phyloP scores from a whole-genome alignment of 371 early-diverging fungal species.

The Rhizopus arrhizus region DNA sequence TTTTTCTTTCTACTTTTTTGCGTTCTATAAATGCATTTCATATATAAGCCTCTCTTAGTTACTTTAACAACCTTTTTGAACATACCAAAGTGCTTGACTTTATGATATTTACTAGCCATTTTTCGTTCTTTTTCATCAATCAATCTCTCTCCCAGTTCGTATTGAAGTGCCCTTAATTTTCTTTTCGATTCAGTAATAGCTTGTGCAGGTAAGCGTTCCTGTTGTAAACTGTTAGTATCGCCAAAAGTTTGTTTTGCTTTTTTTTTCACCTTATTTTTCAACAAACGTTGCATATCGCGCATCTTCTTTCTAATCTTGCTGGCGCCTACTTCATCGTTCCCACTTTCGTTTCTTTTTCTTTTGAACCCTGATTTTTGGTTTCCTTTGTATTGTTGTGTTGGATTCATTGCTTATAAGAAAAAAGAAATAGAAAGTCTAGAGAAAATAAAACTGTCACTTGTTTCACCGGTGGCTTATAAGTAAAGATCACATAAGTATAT shows the following conservation, averaged over 20 bases:
- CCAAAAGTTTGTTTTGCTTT: neutral
- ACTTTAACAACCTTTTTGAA: neutral
- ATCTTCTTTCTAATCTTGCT: constrained; percentile 43
- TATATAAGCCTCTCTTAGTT: neutral
- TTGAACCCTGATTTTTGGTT: too few relatives aligned
- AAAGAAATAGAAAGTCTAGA: too few relatives aligned
- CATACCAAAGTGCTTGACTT: constrained; percentile 46
- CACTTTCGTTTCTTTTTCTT: too few relatives aligned
- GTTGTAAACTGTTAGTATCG: neutral
- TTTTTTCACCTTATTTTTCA: constrained; percentile 19
- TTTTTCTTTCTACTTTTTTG: constrained; percentile 42
- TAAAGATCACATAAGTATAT: too few relatives aligned
- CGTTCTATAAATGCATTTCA: constrained; percentile 25
- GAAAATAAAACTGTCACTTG: too few relatives aligned
- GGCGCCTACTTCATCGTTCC: neutral
- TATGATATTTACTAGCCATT: constrained; percentile 37
- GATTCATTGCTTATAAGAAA: too few relatives aligned
- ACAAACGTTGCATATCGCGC: constrained; percentile 32
- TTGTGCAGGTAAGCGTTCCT: constrained; percentile 26
- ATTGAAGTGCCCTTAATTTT: constrained; percentile 35
- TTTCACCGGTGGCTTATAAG: too few relatives aligned
- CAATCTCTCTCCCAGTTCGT: constrained; percentile 36
- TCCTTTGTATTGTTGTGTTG: too few relatives aligned
- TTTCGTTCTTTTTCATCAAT: constrained; percentile 40
- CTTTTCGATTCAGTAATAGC: constrained; percentile 32